phyloP scores from a whole-genome alignment of 163 green algal species.

The Picocystis sp. region DNA sequence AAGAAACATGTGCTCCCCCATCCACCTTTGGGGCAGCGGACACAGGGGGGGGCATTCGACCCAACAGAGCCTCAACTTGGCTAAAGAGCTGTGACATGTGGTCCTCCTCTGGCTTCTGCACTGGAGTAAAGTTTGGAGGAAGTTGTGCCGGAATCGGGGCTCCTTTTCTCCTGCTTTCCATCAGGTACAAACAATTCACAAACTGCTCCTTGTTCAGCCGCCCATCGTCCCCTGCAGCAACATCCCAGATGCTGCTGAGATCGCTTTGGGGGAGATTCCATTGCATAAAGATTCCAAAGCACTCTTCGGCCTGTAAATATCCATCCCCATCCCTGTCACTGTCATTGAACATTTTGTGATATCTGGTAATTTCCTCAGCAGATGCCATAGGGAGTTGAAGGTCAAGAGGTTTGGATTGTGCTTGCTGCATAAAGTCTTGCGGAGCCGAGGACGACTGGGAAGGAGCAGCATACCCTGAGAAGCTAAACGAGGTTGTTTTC shows the following conservation, averaged over 20 bases:
- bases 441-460: too few species aligned
- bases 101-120: too few species aligned
- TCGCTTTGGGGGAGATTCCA: constrained; percentile 48
- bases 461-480: too few species aligned
- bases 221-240: constrained; percentile 43
- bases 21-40: too few species aligned
- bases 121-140: constrained; percentile 15
- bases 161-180: constrained; percentile 44
- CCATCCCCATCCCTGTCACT: constrained; percentile 36
- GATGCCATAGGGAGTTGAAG: constrained; percentile 17
- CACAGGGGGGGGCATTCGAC: too few species aligned
- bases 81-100: too few species aligned
- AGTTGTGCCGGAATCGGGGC: constrained; percentile 28
- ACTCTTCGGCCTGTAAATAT: constrained; percentile 43
- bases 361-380: constrained; percentile 25
- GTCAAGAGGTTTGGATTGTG: too few species aligned
- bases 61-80: too few species aligned
- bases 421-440: too few species aligned
- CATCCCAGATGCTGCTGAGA: constrained; percentile 47
- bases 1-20: too few species aligned
- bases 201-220: constrained; percentile 49
- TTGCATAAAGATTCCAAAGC: constrained; percentile 57
- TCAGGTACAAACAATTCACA: constrained; percentile 54
- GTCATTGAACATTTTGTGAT: constrained; percentile 40
- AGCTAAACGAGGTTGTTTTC: too few species aligned